Evolutionary conservation across 1,139 yeast genomes (phyloP).

Genomic region (Meyerozyma sp.): DNA sequence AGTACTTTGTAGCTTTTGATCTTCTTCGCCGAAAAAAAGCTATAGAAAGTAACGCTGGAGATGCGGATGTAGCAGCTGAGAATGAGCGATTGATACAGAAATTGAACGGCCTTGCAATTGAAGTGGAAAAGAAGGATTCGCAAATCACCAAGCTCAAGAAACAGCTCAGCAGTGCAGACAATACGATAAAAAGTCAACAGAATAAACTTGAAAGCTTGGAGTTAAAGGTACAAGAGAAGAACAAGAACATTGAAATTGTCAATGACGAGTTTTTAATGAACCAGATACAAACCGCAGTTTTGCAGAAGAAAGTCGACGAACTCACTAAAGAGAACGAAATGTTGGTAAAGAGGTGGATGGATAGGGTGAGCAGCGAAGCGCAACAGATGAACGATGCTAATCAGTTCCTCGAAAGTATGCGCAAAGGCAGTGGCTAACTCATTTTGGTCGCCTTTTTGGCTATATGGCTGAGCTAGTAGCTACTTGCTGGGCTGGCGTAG

Average conservation of each 20-base stretch:
- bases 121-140: slow-evolving; percentile 17
- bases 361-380: slow-evolving; percentile 52
- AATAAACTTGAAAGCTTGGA: slow-evolving; percentile 27
- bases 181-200: slow-evolving; percentile 18
- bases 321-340: slow-evolving; percentile 46
- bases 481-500: slow-evolving; percentile 18
- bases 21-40: slow-evolving; percentile 14
- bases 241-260: slow-evolving; percentile 51
- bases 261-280: slow-evolving; percentile 69
- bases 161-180: slow-evolving; percentile 14
- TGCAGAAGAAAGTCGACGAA: slow-evolving; percentile 37
- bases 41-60: slow-evolving; percentile 5
- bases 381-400: slow-evolving; percentile 56
- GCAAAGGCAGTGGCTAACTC: not conserved
- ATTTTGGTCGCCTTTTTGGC: too few species aligned
- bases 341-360: slow-evolving; percentile 58
- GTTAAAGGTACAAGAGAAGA: slow-evolving; percentile 49
- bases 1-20: slow-evolving; percentile 30
- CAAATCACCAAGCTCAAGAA: slow-evolving; percentile 7
- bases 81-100: slow-evolving; percentile 15
- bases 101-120: slow-evolving; percentile 21
- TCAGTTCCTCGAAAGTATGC: slow-evolving; percentile 25
- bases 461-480: not conserved
- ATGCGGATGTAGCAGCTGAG: slow-evolving; percentile 7
- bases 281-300: slow-evolving; percentile 65